phyloP scores from a whole-genome alignment of 768 basidiomycete species.

The Naganishia kalamii region DNA sequence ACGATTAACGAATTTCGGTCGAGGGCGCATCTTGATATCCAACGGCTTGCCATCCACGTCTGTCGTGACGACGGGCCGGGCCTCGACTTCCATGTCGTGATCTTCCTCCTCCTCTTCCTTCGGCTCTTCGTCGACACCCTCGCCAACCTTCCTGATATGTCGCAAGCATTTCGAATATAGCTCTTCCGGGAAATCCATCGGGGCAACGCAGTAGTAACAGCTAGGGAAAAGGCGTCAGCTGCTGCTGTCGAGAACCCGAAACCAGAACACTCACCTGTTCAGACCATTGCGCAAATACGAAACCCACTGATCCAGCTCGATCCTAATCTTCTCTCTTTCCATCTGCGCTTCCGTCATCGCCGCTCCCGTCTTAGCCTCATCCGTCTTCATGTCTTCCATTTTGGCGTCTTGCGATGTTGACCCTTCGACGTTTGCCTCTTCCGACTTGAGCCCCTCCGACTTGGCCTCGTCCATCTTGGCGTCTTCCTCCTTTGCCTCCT shows the following conservation, averaged over 20 bases:
- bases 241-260: not conserved
- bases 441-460: too few relatives aligned
- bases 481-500: too few relatives aligned
- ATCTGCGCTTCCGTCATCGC: slow-evolving; percentile 40
- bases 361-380: slow-evolving; percentile 49
- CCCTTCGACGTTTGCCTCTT: too few relatives aligned
- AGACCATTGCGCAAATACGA: slow-evolving; percentile 79
- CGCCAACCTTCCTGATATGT: slow-evolving; percentile 54
- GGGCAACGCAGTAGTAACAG: slow-evolving; percentile 95
- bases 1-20: slow-evolving; percentile 46
- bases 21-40: slow-evolving; percentile 38
- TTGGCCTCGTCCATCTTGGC: too few relatives aligned
- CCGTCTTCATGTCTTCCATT: too few relatives aligned
- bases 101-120: slow-evolving; percentile 20
- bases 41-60: slow-evolving; percentile 46
- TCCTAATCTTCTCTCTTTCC: slow-evolving; percentile 63
- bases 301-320: slow-evolving; percentile 85
- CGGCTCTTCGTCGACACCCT: slow-evolving; percentile 19
- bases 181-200: slow-evolving; percentile 89
- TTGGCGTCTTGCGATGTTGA: too few relatives aligned
- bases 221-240: slow-evolving; percentile 59
- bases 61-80: not conserved
- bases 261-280: slow-evolving; percentile 28
- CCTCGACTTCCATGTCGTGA: slow-evolving; percentile 21
- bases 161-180: slow-evolving; percentile 88